Base-by-base conservation (phyloP, 2,329 filamentous ascomycete species). In the Trichoderma aggressivum region DNA sequence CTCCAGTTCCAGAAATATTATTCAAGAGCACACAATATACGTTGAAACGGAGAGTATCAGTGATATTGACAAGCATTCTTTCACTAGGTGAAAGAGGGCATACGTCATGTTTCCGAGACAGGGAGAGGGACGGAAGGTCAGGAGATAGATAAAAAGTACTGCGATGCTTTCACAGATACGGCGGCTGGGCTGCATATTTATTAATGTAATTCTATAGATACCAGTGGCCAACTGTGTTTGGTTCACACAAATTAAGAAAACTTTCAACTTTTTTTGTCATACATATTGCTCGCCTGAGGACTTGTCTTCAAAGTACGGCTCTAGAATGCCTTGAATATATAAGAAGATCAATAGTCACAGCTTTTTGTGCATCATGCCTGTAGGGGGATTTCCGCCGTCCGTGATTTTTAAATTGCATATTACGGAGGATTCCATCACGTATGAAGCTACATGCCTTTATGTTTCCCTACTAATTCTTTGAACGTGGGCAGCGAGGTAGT, bases 251-350 rank as follows among this genome's bases (percentile, higher is more conserved):
- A n/a, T 43, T 8, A 4, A n/a, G 2, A 39, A 2, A 16, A 7
- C 1, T 43, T 43, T n/a, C n/a, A 2, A n/a, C 1, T 43, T 43
- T 7, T 43, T 43, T 43, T 1, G 0, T n/a, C 18, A n/a, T n/a
- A 43, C n/a, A 16, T 3, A 43, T 43, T n/a, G 3, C 7, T 0
- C n/a, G 7, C 3, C 0, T 7, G 3, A n/a, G 7, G 7, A n/a
- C 39, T n/a, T 43, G 7, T 10, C 39, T n/a, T 4, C 39, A 43
- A 43, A 43, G 1, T 0, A n/a, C n/a, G 3, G 7, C 16, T 43
- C 39, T 43, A 16, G 1, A n/a, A 1, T 43, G 39, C 7, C 3
- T 43, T 43, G 7, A 1, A 16, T 43, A 16, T 43, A 5, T 43
- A 43, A 43, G 39, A 43, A 43, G 18, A 43, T 43, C n/a, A 4